These are phyloP conservation scores for Kwoniella dendrophila DNA, from an alignment of 768 basidiomycete genomes.

Conservation along the genomic window DNA sequence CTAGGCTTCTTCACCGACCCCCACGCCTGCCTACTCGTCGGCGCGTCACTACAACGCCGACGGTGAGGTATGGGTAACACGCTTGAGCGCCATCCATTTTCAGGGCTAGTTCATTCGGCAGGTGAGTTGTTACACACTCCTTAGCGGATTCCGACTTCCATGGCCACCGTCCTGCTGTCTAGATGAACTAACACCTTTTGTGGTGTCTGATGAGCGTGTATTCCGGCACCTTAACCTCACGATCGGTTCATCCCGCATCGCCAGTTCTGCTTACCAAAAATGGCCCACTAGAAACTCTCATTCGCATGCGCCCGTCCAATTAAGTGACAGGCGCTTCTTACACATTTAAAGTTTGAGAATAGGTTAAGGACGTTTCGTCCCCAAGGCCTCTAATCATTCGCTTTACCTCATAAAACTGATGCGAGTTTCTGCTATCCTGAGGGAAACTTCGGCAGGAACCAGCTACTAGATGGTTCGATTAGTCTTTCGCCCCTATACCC, in stretches of 20 bases:
- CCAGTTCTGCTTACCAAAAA: slow-evolving; percentile 55
- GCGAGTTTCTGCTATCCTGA: slow-evolving; percentile 56
- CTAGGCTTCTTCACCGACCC: slow-evolving; percentile 77
- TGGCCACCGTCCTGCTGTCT: slow-evolving; percentile 87
- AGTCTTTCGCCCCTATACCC: slow-evolving; percentile 96
- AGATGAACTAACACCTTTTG: slow-evolving; percentile 83
- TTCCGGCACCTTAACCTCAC: slow-evolving; percentile 67
- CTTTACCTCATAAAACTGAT: slow-evolving; percentile 63
- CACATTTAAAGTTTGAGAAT: slow-evolving; percentile 73
- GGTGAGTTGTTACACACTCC: slow-evolving; percentile 85
- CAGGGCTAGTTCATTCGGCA: slow-evolving; percentile 88
- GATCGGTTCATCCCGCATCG: slow-evolving; percentile 69
- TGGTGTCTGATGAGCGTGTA: slow-evolving; percentile 82
- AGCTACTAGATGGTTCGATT: slow-evolving; percentile 92
- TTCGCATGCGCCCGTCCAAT: slow-evolving; percentile 58
- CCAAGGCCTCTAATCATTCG: slow-evolving; percentile 90
- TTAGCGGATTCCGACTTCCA: slow-evolving; percentile 84
- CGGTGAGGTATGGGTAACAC: slow-evolving; percentile 82
- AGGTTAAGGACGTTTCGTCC: slow-evolving; percentile 79
- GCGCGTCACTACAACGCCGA: slow-evolving; percentile 67
- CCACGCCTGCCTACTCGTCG: slow-evolving; percentile 65
- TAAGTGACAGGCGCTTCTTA: slow-evolving; percentile 63
- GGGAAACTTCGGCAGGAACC: slow-evolving; percentile 85
- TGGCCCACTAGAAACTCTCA: slow-evolving; percentile 73
- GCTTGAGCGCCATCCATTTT: slow-evolving; percentile 82